Evolutionary conservation across 2,329 filamentous ascomycete species (phyloP).

Genomic region (Xylaria sp.): DNA sequence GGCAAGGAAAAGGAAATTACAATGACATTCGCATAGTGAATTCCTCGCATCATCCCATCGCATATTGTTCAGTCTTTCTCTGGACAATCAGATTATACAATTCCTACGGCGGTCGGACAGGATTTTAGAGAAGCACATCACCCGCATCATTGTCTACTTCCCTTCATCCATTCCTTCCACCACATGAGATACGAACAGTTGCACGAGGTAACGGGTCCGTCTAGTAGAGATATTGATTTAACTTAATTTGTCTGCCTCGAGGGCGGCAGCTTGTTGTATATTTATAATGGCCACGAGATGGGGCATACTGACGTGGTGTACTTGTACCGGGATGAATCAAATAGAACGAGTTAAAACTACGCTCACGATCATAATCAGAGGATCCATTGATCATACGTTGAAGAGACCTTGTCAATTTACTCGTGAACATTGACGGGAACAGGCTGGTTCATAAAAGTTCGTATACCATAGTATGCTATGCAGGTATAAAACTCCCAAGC

Average conservation of each 20-base stretch:
- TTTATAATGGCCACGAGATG: constrained; percentile 19
- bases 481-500: no score
- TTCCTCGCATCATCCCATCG: background rate
- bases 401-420: background rate
- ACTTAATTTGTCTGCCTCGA: constrained; percentile 10
- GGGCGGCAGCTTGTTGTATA: constrained; percentile 21
- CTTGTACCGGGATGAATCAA: constrained; percentile 12
- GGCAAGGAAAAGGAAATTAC: constrained; percentile 79
- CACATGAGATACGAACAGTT: constrained; percentile 12
- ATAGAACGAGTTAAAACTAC: constrained; percentile 8
- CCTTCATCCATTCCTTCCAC: constrained; percentile 17
- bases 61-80: background rate
- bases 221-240: constrained; percentile 5
- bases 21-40: constrained; percentile 78
- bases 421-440: background rate
- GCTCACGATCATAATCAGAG: background rate
- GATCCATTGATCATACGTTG: background rate
- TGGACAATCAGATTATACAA: background rate
- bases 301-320: background rate
- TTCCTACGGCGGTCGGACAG: background rate
- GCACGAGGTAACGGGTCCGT: constrained; percentile 13
- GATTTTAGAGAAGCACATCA: background rate
- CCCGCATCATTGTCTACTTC: constrained; percentile 15
- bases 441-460: background rate
- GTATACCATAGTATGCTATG: background rate